These are phyloP conservation scores for Cladorrhinum samala DNA, from an alignment of 495 filamentous ascomycete species.

Conservation along the genomic window DNA sequence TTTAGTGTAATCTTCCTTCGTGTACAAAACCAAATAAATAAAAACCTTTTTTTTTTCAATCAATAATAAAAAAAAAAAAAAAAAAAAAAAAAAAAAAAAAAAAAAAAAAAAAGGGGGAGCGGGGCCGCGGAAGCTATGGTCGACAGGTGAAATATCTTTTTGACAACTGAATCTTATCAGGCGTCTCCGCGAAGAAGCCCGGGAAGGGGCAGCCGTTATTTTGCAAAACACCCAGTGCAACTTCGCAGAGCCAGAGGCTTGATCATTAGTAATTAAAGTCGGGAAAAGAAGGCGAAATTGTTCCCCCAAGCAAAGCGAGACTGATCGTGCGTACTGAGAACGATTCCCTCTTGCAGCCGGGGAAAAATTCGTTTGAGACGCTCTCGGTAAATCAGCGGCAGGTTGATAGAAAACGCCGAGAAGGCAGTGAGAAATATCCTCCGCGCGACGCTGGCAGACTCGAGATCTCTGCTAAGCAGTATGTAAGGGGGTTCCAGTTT, in stretches of 20 bases:
- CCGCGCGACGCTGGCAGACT: background rate
- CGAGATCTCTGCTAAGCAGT: background rate
- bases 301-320: background rate
- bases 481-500: background rate
- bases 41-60: too few relatives aligned
- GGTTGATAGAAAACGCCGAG: constrained; percentile 22
- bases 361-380: background rate
- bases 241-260: background rate
- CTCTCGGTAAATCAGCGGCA: constrained; percentile 14
- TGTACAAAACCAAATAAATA: too few relatives aligned
- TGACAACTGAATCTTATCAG: background rate
- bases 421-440: constrained; percentile 15
- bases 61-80: too few relatives aligned
- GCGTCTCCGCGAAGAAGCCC: background rate
- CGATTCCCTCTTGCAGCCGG: background rate
- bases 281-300: too few relatives aligned
- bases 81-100: too few relatives aligned
- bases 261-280: background rate
- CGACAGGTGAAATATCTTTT: background rate
- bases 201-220: background rate
- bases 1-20: too few relatives aligned
- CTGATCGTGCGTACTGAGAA: background rate
- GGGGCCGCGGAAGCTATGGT: background rate
- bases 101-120: too few relatives aligned
- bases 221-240: background rate